Percentiles rank a stretch among this genome's conserved stretches.
Conservation (phyloP, 495 filamentous ascomycete species). For the Lasiosphaeriaceae sp. region DNA sequence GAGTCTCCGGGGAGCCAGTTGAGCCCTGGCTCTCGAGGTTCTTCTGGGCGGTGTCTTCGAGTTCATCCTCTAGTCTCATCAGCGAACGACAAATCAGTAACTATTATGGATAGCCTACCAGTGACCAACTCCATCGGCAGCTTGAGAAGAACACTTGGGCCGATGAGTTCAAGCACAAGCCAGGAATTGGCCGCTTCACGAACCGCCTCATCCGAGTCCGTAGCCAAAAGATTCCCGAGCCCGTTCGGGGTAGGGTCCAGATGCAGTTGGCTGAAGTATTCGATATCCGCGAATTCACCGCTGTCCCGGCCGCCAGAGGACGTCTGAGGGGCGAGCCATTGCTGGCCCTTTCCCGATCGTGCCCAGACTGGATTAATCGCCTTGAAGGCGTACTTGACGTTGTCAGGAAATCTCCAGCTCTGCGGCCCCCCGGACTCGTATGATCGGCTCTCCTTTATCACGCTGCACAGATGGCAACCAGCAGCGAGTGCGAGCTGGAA, state of each 20-base stretch:
- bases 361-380: background rate
- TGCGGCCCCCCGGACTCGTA: background rate
- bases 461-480: background rate
- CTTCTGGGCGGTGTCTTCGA: background rate
- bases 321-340: background rate
- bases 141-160: background rate
- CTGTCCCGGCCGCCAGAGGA: background rate
- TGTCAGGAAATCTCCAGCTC: background rate
- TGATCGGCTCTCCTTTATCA: background rate
- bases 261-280: background rate
- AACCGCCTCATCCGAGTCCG: background rate
- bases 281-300: background rate
- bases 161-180: background rate
- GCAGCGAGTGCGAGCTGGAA: no score
- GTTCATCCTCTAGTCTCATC: no score
- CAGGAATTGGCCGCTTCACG: background rate
- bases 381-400: slow-evolving; percentile 1
- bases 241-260: background rate
- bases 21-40: background rate
- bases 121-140: background rate
- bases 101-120: no score
- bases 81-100: no score
- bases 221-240: background rate
- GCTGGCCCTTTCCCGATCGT: background rate
- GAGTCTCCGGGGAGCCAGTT: background rate